Evolutionary conservation across 2,329 filamentous ascomycete species (phyloP), one percentile per base, ranked within the genome.

Genomic region (Lecanicillium sp.): DNA sequence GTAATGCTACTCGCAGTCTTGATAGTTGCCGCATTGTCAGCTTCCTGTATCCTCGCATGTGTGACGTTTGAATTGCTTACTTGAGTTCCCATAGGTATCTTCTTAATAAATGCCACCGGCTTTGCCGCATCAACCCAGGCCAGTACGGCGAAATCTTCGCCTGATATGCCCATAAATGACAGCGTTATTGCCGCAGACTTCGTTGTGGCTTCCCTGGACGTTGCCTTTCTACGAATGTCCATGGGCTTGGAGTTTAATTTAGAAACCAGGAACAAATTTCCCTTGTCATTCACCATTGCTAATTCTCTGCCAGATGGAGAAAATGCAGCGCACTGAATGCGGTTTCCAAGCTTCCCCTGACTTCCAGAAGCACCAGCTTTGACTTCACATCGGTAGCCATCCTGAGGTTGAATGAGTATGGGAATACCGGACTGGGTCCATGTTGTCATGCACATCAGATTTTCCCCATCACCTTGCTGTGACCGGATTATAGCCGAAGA

Each of bases 361-460:
- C 50, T 45, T 4, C 45, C 47, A 0, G 58, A 47, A 0, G 44
- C 29, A 13, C 60, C 55, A 0, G 54, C 51, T 29, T 50, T 55
- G 25, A 65, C 55, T 6, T 60, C 56, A 9, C 48, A 58, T 40
- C 49, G 51, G 35, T 63, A 54, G 2, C 60, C 60, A 31, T 57
- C 57, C 33, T 53, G 50, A 9, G 61, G 60, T 35, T 64, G 60
- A 3, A 64, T 51, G 3, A 65, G 49, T 5, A 64, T 44, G 0
- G 62, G 62, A n/a, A 51, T 49, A 3, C 62, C 62, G 2, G 60
- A 64, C 42, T 64, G 62, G 2, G 62, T 65, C 62, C 62, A 65
- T 0, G 62, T 64, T 2, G 55, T 59, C 13, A 65, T 49, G 36
- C 61, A 64, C 4, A 65, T 43, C 13, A 64, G 38, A 29, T 57